A percentile compares a stretch with the other conserved stretches of the same genome.
These are phyloP conservation scores for Mollisiaceae sp. DNA, from an alignment of 2,329 filamentous ascomycete species.

Conservation along the genomic window DNA sequence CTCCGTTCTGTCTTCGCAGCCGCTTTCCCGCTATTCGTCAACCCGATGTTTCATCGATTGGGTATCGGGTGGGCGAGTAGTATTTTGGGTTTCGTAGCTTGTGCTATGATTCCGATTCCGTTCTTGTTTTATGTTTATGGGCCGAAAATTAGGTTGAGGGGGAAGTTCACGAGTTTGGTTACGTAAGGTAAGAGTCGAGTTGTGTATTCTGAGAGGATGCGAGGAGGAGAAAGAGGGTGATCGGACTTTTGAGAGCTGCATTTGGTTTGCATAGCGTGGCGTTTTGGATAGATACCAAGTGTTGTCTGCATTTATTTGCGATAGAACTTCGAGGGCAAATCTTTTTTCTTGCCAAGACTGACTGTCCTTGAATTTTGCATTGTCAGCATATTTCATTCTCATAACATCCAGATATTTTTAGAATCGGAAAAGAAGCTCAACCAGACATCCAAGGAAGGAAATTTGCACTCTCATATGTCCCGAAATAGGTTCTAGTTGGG, in stretches of 20 bases:
- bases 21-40: conserved; percentile 74
- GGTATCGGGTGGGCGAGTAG: conserved; percentile 76
- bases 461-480: background rate
- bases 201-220: background rate
- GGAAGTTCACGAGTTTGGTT: conserved; percentile 36
- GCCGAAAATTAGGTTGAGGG: conserved; percentile 63
- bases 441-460: background rate
- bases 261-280: conserved; percentile 6
- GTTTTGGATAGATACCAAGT: background rate
- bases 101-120: conserved; percentile 80
- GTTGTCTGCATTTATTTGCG: background rate
- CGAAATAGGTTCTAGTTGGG: background rate
- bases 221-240: background rate
- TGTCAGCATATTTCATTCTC: background rate
- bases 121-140: conserved; percentile 82
- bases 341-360: background rate
- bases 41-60: conserved; percentile 76
- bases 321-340: background rate
- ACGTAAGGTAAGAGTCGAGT: background rate
- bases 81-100: conserved; percentile 72
- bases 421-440: background rate
- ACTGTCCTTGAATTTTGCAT: background rate
- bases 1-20: conserved; percentile 82
- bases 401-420: too few relatives aligned
- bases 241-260: background rate